These are phyloP conservation scores for Alternaria gaisen DNA, from an alignment of 2,329 filamentous ascomycete species.

Conservation along the genomic window DNA sequence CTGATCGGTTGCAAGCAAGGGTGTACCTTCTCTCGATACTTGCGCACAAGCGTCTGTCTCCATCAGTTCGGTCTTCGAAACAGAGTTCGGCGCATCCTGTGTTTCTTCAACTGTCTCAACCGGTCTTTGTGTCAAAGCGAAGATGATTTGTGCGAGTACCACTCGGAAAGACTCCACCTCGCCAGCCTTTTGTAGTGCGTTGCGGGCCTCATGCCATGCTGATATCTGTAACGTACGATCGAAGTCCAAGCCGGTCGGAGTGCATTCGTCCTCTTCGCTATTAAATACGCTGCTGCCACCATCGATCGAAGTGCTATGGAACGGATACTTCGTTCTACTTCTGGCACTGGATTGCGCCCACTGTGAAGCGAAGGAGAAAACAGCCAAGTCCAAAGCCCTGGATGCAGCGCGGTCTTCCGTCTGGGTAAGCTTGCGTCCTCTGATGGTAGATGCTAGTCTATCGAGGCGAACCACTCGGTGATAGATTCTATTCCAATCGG, in stretches of 20 bases:
- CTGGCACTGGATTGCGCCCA: constrained; percentile 52
- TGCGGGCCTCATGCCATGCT: constrained; percentile 55
- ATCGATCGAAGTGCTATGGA: constrained; percentile 23
- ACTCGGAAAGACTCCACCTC: constrained; percentile 58
- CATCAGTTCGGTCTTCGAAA: constrained; percentile 1
- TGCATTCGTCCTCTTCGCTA: constrained; percentile 5
- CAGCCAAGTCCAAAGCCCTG: constrained; percentile 59
- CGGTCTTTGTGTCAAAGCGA: constrained; percentile 57
- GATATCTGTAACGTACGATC: constrained; percentile 51
- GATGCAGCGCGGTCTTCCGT: constrained; percentile 57
- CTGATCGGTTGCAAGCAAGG: constrained; percentile 15
- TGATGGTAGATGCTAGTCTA: constrained; percentile 52
- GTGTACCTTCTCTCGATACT: not conserved
- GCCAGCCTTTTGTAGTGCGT: constrained; percentile 49
- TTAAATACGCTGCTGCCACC: constrained; percentile 20
- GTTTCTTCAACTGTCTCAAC: constrained; percentile 28
- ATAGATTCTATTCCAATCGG: constrained; percentile 62
- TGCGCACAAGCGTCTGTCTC: not conserved
- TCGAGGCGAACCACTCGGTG: constrained; percentile 61
- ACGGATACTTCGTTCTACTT: constrained; percentile 43
- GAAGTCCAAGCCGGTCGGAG: constrained; percentile 29
- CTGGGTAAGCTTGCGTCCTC: constrained; percentile 53
- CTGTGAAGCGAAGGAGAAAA: constrained; percentile 64
- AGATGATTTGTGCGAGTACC: constrained; percentile 57
- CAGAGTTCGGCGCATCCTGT: not conserved